Evolutionary conservation across 306 rosid species (phyloP), one percentile per base, ranked within the genome.

Genomic region (Corylus heterophylla): DNA sequence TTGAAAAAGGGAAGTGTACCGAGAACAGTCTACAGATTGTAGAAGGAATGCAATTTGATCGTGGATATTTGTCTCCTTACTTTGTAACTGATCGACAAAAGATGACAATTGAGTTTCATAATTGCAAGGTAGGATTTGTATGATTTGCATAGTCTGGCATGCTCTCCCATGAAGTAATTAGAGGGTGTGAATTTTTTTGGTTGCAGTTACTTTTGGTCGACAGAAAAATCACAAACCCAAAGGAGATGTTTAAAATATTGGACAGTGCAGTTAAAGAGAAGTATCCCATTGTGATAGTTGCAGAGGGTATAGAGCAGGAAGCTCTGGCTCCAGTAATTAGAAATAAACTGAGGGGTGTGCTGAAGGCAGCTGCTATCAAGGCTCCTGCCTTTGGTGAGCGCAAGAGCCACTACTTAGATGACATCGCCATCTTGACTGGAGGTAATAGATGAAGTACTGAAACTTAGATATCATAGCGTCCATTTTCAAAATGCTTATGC

Each of bases 341-440:
- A 89, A 94, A 94, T 78, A 94, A 94, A 84, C 94, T 94, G 64
- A 88, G 67, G 75, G 97, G 98, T 29, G 88, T 84, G 62, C 88
- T 92, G 71, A 87, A 89, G 89, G 98, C 90, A 71, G 97, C 87
- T 47, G 98, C 97, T 76, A 86, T 89, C 74, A 94, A 92, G 84
- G 98, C 97, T 78, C 98, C 97, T 31, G 92, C 97, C 76, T 94
- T 94, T n/a, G 95, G 95, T 18, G 97, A 89, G 87, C 92, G 90
- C 84, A 94, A 92, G 87, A 94, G 85, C 76, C 91, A 89, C 81
- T 91, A 80, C 85, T 87, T 94, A 80, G 97, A 94, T 74, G 98
- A 92, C 80, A 89, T 94, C 75, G 97, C 98, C 89, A 92, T 86
- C 88, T 90, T 92, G 86, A 92, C 97, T 11, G 97, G 98, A 90